phyloP scores from a whole-genome alignment of 2,329 filamentous ascomycete species.

The Periconia sp. region DNA sequence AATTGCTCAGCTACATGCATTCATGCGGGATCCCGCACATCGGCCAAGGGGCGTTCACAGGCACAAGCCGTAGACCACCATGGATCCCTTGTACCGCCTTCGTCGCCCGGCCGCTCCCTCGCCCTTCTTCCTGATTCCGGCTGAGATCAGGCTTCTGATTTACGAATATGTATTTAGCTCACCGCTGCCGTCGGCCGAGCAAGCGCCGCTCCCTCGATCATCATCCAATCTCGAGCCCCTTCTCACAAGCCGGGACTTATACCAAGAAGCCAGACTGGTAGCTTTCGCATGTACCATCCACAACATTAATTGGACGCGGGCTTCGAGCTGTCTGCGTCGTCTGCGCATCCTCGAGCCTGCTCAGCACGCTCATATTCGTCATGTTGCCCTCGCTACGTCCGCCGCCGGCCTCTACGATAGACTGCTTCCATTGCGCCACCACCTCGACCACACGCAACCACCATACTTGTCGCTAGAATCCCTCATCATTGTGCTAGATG shows the following conservation, averaged over 20 bases:
- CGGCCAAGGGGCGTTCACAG: neutral
- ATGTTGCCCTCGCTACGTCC: conserved; percentile 7
- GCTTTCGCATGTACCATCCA: conserved; percentile 18
- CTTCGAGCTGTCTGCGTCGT: conserved; percentile 1
- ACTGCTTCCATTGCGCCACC: conserved; percentile 11
- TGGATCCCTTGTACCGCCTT: neutral
- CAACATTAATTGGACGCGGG: conserved; percentile 12
- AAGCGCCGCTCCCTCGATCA: conserved; percentile 5
- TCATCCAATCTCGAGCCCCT: conserved; percentile 12
- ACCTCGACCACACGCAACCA: conserved; percentile 8
- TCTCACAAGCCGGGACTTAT: conserved; percentile 14
- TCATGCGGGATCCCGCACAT: neutral
- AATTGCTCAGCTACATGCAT: conserved; percentile 10
- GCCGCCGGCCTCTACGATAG: conserved; percentile 5
- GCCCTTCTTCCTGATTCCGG: conserved; percentile 14
- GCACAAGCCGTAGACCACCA: neutral
- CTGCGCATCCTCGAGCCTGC: conserved; percentile 12
- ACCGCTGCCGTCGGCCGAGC: neutral
- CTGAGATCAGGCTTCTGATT: conserved; percentile 17
- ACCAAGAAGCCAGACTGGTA: conserved; percentile 14
- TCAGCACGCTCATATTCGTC: conserved; percentile 7
- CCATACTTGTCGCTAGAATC: conserved; percentile 13
- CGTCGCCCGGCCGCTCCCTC: conserved; percentile 2
- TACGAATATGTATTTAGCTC: conserved; percentile 17
- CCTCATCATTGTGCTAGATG: conserved; percentile 18